Percentiles rank a stretch among this genome's conserved stretches.
Conservation (phyloP, 108 stramenopile genomes). For the Skeletonema grethae region DNA sequence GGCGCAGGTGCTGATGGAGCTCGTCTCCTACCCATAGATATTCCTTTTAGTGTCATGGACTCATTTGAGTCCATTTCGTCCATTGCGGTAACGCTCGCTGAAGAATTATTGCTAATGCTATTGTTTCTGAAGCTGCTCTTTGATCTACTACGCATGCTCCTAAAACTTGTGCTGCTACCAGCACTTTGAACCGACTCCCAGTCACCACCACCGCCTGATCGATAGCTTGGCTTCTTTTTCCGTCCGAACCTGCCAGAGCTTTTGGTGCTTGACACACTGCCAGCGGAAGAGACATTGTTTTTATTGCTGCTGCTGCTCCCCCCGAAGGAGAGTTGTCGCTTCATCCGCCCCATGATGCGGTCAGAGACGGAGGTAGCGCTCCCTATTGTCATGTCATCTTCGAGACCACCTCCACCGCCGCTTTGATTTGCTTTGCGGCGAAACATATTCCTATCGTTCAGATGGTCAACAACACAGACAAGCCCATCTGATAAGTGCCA, state of each 20-base stretch:
- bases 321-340: slow-evolving; percentile 16
- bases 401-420: background rate
- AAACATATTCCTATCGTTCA: background rate
- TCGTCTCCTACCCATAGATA: slow-evolving; percentile 9
- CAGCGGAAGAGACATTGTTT: background rate
- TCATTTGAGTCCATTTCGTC: slow-evolving; percentile 25
- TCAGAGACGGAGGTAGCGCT: slow-evolving; percentile 23
- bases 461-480: no score
- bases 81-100: slow-evolving; percentile 17
- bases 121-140: background rate
- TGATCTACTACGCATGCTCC: background rate
- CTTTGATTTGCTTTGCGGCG: background rate
- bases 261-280: background rate
- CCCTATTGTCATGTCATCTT: slow-evolving; percentile 33
- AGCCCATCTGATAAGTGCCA: no score
- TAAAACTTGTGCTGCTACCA: background rate
- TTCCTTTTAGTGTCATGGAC: slow-evolving; percentile 10
- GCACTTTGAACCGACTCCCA: background rate
- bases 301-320: slow-evolving; percentile 7
- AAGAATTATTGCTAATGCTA: background rate
- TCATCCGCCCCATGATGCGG: slow-evolving; percentile 42
- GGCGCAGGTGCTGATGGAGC: slow-evolving; percentile 19
- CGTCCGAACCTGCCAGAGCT: slow-evolving; percentile 9
- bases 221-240: background rate
- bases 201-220: background rate